phyloP scores from a whole-genome alignment of 192 early-diverging fungal species.

The Coemansia sp. region DNA sequence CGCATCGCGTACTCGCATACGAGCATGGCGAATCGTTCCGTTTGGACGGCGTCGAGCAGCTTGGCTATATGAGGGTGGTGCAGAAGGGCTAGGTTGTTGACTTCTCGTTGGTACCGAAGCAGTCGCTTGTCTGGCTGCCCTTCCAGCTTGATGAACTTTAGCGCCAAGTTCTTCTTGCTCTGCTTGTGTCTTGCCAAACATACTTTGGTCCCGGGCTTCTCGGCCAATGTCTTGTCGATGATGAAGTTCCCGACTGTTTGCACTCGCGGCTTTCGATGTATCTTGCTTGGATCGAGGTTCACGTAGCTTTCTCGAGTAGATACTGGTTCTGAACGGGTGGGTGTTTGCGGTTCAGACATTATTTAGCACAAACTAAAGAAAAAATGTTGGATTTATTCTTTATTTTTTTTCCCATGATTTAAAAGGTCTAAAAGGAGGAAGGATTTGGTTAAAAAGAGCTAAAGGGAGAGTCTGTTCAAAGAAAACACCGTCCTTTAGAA shows the following conservation, averaged over 20 bases:
- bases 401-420: too few species aligned
- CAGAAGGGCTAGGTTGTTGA: slow-evolving; percentile 2
- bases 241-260: slow-evolving; percentile 1
- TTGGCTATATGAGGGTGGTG: slow-evolving; percentile 3
- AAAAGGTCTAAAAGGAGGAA: too few species aligned
- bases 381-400: too few species aligned
- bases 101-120: not conserved
- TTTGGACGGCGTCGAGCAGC: not conserved
- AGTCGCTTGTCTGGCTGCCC: slow-evolving; percentile 4
- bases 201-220: slow-evolving; percentile 1
- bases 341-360: slow-evolving; percentile 6
- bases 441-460: too few species aligned
- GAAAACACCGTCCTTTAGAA: too few species aligned
- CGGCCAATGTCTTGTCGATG: slow-evolving; percentile 4
- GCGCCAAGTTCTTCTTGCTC: not conserved
- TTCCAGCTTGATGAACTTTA: slow-evolving; percentile 4
- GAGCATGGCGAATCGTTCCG: not conserved
- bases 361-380: not conserved
- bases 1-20: not conserved
- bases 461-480: too few species aligned
- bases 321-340: slow-evolving; percentile 1
- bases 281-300: not conserved
- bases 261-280: not conserved
- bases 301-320: not conserved
- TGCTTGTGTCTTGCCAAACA: slow-evolving; percentile 5